phyloP scores from a whole-genome alignment of 1,284 basidiomycete species.

The Phellopilus nigrolimitatus region DNA sequence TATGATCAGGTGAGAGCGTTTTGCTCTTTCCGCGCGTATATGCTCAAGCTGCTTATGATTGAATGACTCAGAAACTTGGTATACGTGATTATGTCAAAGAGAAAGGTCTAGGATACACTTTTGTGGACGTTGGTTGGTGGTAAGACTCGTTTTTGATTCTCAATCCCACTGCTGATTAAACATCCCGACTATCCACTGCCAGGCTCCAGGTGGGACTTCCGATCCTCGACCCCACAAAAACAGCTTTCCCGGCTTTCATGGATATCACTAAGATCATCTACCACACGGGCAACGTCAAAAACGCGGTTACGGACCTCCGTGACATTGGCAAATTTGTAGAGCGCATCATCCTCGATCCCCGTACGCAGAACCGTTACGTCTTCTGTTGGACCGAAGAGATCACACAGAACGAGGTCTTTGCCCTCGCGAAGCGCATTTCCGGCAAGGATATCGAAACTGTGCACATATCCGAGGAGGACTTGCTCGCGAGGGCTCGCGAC shows the following conservation, averaged over 20 bases:
- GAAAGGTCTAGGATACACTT: conserved; percentile 17
- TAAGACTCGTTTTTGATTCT: neutral
- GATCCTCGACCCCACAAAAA: neutral
- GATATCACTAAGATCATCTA: neutral
- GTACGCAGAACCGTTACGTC: conserved; percentile 27
- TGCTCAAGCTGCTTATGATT: neutral
- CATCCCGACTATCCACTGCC: neutral
- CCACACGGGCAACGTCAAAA: conserved; percentile 17
- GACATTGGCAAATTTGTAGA: conserved; percentile 21
- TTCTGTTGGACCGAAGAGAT: conserved; percentile 29
- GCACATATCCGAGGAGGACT: neutral
- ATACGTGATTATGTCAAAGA: conserved; percentile 14
- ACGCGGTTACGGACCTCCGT: conserved; percentile 13
- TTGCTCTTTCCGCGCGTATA: neutral
- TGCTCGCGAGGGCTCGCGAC: neutral
- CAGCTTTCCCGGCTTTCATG: neutral
- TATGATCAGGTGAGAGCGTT: conserved; percentile 4
- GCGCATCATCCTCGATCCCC: conserved; percentile 23
- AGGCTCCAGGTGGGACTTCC: conserved; percentile 12
- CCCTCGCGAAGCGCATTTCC: conserved; percentile 1
- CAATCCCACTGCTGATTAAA: neutral
- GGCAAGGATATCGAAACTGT: neutral
- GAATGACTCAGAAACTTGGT: conserved; percentile 13
- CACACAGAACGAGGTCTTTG: conserved; percentile 18
- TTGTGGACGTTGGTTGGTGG: conserved; percentile 22